phyloP scores from a whole-genome alignment of 495 filamentous ascomycete genomes.

The Amorphotheca resinae region DNA sequence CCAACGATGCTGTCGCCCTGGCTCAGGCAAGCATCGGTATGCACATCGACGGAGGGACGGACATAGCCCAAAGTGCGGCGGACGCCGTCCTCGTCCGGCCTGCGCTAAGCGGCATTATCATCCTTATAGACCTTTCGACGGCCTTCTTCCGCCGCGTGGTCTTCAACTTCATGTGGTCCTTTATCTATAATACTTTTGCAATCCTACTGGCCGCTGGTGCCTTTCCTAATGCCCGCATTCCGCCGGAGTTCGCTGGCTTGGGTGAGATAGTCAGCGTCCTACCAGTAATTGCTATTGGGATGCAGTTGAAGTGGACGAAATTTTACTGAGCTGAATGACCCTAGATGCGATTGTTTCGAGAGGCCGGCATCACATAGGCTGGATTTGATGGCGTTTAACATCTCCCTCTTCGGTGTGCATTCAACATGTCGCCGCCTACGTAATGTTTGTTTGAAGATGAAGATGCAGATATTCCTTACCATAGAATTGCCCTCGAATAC shows the following conservation, averaged over 20 bases:
- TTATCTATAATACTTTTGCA: conserved; percentile 62
- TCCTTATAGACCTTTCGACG: conserved; percentile 38
- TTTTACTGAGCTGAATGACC: too few relatives aligned
- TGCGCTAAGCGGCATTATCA: background rate
- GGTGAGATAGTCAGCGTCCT: conserved; percentile 69
- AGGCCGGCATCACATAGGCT: too few relatives aligned
- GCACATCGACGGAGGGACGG: conserved; percentile 48
- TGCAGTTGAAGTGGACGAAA: conserved; percentile 22
- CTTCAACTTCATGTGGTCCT: conserved; percentile 66
- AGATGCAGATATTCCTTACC: too few relatives aligned
- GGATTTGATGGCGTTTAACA: too few relatives aligned
- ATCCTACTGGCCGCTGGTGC: conserved; percentile 59
- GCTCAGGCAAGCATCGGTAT: conserved; percentile 60
- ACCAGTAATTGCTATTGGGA: conserved; percentile 53
- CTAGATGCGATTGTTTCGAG: too few relatives aligned
- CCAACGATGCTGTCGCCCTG: conserved; percentile 68
- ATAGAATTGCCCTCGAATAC: too few relatives aligned
- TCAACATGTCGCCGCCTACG: too few relatives aligned
- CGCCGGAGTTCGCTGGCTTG: conserved; percentile 60
- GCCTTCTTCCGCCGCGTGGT: conserved; percentile 41
- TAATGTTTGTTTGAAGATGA: too few relatives aligned
- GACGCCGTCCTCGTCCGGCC: conserved; percentile 45
- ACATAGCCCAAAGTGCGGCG: conserved; percentile 54
- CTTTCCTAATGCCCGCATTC: conserved; percentile 51
- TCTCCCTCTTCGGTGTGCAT: too few relatives aligned